Base-by-base conservation (phyloP, 225 moss, liverwort and hornwort genomes). In the Marchantia paleacea region DNA sequence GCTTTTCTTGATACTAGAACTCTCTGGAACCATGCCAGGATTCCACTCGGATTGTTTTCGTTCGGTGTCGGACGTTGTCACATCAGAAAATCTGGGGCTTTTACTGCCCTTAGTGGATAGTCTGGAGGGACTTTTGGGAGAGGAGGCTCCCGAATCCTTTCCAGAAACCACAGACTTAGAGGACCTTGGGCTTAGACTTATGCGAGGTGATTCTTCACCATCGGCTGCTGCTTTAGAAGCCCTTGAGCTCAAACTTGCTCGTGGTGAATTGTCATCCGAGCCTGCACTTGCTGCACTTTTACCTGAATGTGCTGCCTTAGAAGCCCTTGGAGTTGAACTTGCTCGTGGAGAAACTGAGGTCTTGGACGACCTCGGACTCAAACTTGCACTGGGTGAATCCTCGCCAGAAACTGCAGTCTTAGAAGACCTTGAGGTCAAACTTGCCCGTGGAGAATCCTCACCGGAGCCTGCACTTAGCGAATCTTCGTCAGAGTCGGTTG, bases 1-100 rank as follows among this genome's bases (percentile, higher is more conserved):
- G 50, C 19, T 20, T 73, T 13, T 74, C 74, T 74, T 74, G 74
- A 74, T 74, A 52, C 55, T 74, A 54, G 74, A 52, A 15, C 74
- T 53, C 12, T 54, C 74, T 26, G 28, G 54, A 55, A 74, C 26
- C n/a, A 15, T 74, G 0, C 24, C 28, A 18, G 74, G 54, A 54
- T 74, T 15, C 55, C 74, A 74, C 13, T 30, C 29, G n/a, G 54
- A 29, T 54, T 74, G 53, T 29, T 55, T 74, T 2, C 15, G 28
- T 2, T 74, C 28, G 52, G 10, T 73, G 15, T 29, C 28, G 7
- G 55, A 55, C 6, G 54, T 74, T 55, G 54, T 54, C 55, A 28
- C 29, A 7, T 13, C 12, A 16, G 54, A 74, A 55, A 74, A 74
- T 74, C 15, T 28, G 26, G 55, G 54, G 54, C 28, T 74, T 55